phyloP scores from a whole-genome alignment of 306 rosid species.

The Crotalaria pallida region DNA sequence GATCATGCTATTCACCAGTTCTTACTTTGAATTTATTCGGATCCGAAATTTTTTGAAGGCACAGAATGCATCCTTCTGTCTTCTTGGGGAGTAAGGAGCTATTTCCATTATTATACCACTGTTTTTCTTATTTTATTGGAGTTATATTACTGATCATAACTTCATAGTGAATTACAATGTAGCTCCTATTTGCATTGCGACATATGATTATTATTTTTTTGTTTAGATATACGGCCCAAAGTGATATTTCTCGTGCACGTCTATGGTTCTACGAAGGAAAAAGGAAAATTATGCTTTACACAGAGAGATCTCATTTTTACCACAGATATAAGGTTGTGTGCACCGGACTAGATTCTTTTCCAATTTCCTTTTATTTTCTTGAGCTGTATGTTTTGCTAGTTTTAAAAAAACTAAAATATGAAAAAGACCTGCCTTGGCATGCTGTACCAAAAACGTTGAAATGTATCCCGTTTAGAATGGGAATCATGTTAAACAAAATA shows the following conservation, averaged over 20 bases:
- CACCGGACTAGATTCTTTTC: neutral
- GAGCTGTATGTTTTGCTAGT: neutral
- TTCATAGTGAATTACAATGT: neutral
- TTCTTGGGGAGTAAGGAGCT: conserved; percentile 86
- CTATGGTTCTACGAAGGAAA: conserved; percentile 74
- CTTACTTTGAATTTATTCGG: conserved; percentile 76
- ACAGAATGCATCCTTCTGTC: conserved; percentile 79
- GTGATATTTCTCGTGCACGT: conserved; percentile 82
- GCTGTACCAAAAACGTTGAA: neutral
- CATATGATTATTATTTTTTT: conserved; percentile 12
- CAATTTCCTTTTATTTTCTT: neutral
- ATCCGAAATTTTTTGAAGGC: conserved; percentile 78
- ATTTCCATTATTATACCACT: neutral
- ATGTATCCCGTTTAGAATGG: neutral
- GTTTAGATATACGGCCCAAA: conserved; percentile 67
- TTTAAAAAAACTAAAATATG: neutral
- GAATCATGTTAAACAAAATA: neutral
- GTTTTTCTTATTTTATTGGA: neutral
- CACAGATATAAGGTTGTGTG: conserved; percentile 77
- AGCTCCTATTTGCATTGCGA: conserved; percentile 5
- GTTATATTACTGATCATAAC: neutral
- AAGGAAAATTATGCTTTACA: conserved; percentile 80
- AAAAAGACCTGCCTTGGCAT: neutral
- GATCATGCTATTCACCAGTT: conserved; percentile 72
- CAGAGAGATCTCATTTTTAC: conserved; percentile 90